Conservation (phyloP, 2,329 filamentous ascomycete genomes). For the Fusarium pseudograminearum region DNA sequence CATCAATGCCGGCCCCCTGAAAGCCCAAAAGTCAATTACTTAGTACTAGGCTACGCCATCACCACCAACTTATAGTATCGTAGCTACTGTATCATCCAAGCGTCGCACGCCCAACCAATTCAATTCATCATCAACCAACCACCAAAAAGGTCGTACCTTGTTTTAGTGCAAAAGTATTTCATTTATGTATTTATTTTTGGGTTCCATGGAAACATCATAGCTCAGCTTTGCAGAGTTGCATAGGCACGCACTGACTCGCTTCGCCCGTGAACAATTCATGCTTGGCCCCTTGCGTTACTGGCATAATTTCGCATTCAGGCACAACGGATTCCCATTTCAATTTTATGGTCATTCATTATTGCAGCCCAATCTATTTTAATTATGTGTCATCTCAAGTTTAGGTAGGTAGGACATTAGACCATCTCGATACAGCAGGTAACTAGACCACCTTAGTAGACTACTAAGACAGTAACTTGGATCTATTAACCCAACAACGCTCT, state of each 20-base stretch:
- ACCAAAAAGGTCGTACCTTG: slow-evolving; percentile 17
- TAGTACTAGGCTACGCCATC: not conserved
- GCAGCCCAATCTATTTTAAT: slow-evolving; percentile 8
- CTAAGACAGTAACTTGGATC: not conserved
- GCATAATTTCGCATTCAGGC: slow-evolving; percentile 36
- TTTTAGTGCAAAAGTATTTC: not conserved
- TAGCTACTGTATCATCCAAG: not conserved
- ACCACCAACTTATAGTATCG: not conserved
- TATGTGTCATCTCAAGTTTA: not conserved
- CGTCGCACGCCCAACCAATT: slow-evolving; percentile 3
- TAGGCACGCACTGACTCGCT: slow-evolving; percentile 26
- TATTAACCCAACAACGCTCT: slow-evolving; percentile 27
- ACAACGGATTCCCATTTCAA: not conserved
- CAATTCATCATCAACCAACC: not conserved
- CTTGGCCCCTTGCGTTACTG: slow-evolving; percentile 1
- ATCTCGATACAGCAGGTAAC: not conserved
- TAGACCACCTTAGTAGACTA: too few relatives aligned
- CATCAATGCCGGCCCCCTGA: slow-evolving; percentile 25
- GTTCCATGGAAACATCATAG: not conserved
- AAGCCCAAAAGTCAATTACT: slow-evolving; percentile 38
- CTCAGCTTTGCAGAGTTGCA: not conserved
- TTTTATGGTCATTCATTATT: not conserved
- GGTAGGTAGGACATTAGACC: not conserved
- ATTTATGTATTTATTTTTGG: not conserved
- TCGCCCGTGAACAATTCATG: slow-evolving; percentile 1